Evolutionary conservation across 495 filamentous ascomycete genomes (phyloP), one percentile per base, ranked within the genome.

Genomic region (Penicillium coffeae): DNA sequence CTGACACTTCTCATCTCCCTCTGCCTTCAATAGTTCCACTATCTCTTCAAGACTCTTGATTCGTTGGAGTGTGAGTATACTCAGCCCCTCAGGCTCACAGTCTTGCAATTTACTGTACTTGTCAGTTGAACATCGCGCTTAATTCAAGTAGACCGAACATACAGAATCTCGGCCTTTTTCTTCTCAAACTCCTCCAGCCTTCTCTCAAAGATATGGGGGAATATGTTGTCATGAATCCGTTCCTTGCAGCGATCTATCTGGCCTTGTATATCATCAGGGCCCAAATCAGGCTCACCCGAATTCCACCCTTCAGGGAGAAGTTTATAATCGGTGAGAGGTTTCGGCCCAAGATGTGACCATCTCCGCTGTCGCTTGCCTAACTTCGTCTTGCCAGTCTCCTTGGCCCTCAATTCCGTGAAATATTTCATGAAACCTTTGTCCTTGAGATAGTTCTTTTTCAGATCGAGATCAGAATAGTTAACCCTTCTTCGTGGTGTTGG

Each of bases 201-300:
- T 18, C 36, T 46, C 10, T 25, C 1, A 15, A 53, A 53, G 3
- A 48, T 30, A 38, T 40, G 27, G 9, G 50, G 27, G 44, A 48
- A 48, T 8, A 53, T 43, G 9, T 40, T 44, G 13, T 53, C 50
- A 7, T 46, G 33, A 18, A 53, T 53, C 22, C 45, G 27, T 32
- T 53, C 50, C 21, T 39, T 38, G 16, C 50, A 53, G 37, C 50
- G 42, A 22, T 48, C 4, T n/a, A 53, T 53, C 12, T 53, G 50
- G 22, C 25, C 50, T 12, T 48, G 38, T 34, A 44, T 5, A 44
- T 44, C 42, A 4, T 19, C 25, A 8, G 42, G 42, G 16, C 34
- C 42, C 5, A 44, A 27, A 34, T 44, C 42, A 12, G 22, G 42
- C 22, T 44, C 42, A 21, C 20, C 22, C 3, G 13, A 18, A 20